Evolutionary conservation across 352 stramenopile genomes (phyloP), one percentile per base, ranked within the genome.

Genomic region (Pythium sp.): DNA sequence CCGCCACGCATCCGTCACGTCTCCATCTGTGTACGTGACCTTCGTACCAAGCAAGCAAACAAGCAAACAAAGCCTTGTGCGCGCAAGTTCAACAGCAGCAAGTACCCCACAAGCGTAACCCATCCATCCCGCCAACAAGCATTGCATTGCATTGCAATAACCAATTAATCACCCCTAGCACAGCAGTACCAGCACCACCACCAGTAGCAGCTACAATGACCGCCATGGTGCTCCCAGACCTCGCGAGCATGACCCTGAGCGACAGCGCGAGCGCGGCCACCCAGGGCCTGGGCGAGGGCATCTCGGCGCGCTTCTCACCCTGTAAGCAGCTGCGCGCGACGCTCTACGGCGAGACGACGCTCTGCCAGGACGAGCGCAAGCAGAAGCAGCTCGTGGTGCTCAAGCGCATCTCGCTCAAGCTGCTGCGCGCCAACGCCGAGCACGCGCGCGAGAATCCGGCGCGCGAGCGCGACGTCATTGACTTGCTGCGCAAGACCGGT

Each of bases 341-440:
- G 32, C 69, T 88, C 36, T 88, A 86, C 64, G 80, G 80, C 58
- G 77, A 89, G 65, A 86, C 75, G n/a, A 67, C 74, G 30, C 71
- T 91, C 11, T 87, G 77, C 65, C 75, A 72, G 22, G 80, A 87
- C 55, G 59, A 73, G 24, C 53, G 51, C 12, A 68, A 63, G 5
- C 43, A 58, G 38, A 64, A 78, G 49, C 73, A 81, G 71, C 70
- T 82, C 34, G 77, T 87, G 15, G 82, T 88, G 61, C 74, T 90
- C 70, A 90, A 90, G 68, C 79, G 78, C 30, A 70, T 85, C 1
- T 80, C 64, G 34, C 74, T 90, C 43, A 58, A 65, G 0, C 64
- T 74, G 4, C 64, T 90, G 36, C 71, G 78, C 12, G 72, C 80
- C n/a, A 79, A 85, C 68, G 67, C 62, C 49, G 57, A 67, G 32